Base-by-base conservation (phyloP, 2,329 filamentous ascomycete species). In the Talaromyces atroroseus region DNA sequence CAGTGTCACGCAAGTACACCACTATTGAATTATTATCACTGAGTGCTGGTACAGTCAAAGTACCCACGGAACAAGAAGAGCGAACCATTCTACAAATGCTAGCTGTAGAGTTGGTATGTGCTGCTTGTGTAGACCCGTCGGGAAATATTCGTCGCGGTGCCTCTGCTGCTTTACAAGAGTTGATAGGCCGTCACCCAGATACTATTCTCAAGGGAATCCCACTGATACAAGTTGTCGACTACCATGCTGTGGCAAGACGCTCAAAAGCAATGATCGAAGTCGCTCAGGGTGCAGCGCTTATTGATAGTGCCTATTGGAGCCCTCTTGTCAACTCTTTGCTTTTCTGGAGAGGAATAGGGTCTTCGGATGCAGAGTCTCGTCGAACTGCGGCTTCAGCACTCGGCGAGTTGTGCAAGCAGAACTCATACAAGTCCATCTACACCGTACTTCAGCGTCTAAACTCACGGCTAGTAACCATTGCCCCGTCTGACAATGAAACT, bases 111-210 rank as follows among this genome's bases (percentile, higher is more conserved):
- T 79, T 99, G 14, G 82, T 95, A 0, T 83, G 88, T 12, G 84
- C 90, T 1, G 91, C 90, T 5, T 94, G 87, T 60, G 79, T 96
- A 6, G 94, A 99, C 67, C 87, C 92, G 1, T 87, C 90, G 11
- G 94, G 94, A 3, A 99, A 99, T 64, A 96, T 99, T 63, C 82
- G 94, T 52, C 84, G 94, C 62, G 94, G 92, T 3, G 87, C 92
- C 29, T 97, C 94, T 24, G 94, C 94, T 45, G 94, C 94, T 2
- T 76, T 99, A 38, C 94, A 99, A 68, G 94, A 99, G 69, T 80
- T 99, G 14, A 88, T 97, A 58, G 94, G 94, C 11, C 85, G 94
- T 10, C 92, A 99, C 72, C 92, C 94, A 0, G 87, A 96, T 64
- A 91, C 83, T 0, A 84, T 97, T 34, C 77, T 81, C 16, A 79